Conservation (phyloP, 176 grass and related monocot genomes). For the Avena insularis region DNA sequence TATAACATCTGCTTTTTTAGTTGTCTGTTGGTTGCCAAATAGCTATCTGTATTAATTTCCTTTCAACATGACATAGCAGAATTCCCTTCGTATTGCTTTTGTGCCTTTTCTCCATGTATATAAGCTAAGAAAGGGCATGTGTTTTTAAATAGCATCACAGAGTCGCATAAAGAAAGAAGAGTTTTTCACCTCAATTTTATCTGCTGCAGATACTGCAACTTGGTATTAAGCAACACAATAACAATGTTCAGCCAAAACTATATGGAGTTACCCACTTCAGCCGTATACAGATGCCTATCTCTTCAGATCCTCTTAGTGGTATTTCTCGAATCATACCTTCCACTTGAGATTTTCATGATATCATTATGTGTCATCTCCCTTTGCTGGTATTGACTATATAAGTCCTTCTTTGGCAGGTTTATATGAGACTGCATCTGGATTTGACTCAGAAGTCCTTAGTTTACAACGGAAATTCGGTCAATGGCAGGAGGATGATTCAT, state of each 20-base stretch:
- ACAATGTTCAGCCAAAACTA: slow-evolving; percentile 61
- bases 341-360: slow-evolving; percentile 23
- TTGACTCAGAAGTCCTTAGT: slow-evolving; percentile 82
- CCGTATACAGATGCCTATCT: slow-evolving; percentile 70
- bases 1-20: not conserved
- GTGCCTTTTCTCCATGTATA: not conserved
- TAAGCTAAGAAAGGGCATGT: slow-evolving; percentile 3
- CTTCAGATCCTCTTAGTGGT: slow-evolving; percentile 92
- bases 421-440: slow-evolving; percentile 75
- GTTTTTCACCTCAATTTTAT: slow-evolving; percentile 47
- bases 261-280: slow-evolving; percentile 71
- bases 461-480: slow-evolving; percentile 93
- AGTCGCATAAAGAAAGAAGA: slow-evolving; percentile 12
- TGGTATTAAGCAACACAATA: slow-evolving; percentile 65
- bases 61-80: slow-evolving; percentile 19
- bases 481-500: slow-evolving; percentile 72
- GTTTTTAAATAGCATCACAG: not conserved
- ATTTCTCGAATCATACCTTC: slow-evolving; percentile 44
- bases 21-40: slow-evolving; percentile 21
- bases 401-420: slow-evolving; percentile 64
- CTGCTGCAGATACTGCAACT: slow-evolving; percentile 67
- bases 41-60: slow-evolving; percentile 8
- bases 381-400: slow-evolving; percentile 40
- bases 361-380: not conserved
- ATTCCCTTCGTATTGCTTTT: slow-evolving; percentile 10